Percentiles rank a stretch among this genome's conserved stretches.
Evolutionary conservation across 306 rosid species (phyloP).

Genomic region (Herpetospermum pedunculosum): DNA sequence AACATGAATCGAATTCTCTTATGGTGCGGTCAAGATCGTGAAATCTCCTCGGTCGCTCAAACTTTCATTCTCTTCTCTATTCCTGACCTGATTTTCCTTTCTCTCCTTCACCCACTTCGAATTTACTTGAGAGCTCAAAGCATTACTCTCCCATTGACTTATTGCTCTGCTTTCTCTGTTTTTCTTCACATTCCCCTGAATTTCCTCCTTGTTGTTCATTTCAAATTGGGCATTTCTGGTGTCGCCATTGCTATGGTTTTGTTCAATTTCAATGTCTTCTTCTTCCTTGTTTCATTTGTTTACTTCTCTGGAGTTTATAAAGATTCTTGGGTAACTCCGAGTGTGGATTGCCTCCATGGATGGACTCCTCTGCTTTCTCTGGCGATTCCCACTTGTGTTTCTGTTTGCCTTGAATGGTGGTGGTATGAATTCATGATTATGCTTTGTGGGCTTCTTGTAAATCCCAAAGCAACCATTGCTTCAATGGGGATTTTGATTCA

Average conservation of each 20-base stretch:
- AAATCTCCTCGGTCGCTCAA: conserved; percentile 67
- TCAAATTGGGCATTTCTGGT: conserved; percentile 70
- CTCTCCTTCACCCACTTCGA: conserved; percentile 80
- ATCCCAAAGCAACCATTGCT: conserved; percentile 76
- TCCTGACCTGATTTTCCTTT: conserved; percentile 80
- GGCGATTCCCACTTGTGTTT: conserved; percentile 72
- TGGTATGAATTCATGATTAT: conserved; percentile 95
- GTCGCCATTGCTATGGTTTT: conserved; percentile 79
- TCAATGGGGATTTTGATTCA: conserved; percentile 93
- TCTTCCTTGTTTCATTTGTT: conserved; percentile 45
- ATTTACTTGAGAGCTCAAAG: conserved; percentile 68
- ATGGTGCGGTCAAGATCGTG: conserved; percentile 71
- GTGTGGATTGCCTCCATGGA: conserved; percentile 57
- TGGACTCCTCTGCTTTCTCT: conserved; percentile 69
- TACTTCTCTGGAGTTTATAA: conserved; percentile 59
- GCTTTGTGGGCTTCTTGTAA: conserved; percentile 60
- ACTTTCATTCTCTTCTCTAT: conserved; percentile 64
- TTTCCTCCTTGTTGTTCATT: conserved; percentile 48
- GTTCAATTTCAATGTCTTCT: conserved; percentile 56
- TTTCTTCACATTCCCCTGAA: conserved; percentile 75
- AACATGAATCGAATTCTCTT: conserved; percentile 66
- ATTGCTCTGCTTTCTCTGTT: conserved; percentile 67
- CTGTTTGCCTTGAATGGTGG: conserved; percentile 99
- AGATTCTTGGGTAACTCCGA: conserved; percentile 80
- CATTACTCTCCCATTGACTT: conserved; percentile 67